Percentiles rank a stretch among this genome's conserved stretches.
phyloP scores from a whole-genome alignment of 371 early-diverging fungal genomes.

The Umbelopsis sp. region DNA sequence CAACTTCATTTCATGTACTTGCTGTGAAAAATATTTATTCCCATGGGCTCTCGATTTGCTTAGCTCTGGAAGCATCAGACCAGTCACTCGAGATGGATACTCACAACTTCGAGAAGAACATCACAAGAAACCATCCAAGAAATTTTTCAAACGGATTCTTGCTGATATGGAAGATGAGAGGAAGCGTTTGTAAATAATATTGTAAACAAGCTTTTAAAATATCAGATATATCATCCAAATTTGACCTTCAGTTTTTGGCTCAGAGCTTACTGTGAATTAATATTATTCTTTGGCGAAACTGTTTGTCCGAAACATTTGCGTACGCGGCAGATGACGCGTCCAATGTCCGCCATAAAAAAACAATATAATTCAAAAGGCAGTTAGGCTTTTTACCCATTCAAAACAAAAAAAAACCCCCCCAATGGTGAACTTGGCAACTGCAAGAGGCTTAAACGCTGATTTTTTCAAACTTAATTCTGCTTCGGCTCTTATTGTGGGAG shows the following conservation, averaged over 20 bases:
- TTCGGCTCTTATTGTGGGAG: not conserved
- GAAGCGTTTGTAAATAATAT: conserved; percentile 5
- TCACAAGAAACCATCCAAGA: conserved; percentile 12
- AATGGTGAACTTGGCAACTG: not conserved
- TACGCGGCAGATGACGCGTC: not conserved
- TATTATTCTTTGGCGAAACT: too few species aligned
- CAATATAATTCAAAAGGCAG: too few species aligned
- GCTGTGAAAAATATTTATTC: conserved; percentile 61
- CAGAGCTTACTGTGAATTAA: too few species aligned
- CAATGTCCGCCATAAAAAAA: too few species aligned
- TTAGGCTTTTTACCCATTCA: too few species aligned
- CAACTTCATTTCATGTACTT: conserved; percentile 51
- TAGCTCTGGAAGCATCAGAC: not conserved
- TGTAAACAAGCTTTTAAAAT: not conserved
- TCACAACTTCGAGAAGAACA: not conserved
- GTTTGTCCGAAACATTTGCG: not conserved
- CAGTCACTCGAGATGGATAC: conserved; percentile 13
- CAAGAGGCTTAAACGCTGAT: not conserved
- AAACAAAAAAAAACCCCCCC: not conserved
- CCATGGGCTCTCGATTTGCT: not conserved
- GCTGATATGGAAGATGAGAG: conserved; percentile 18
- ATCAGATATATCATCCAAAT: not conserved
- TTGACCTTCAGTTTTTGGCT: not conserved
- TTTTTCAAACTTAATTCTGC: not conserved
- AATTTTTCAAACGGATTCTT: conserved; percentile 13